Conservation (phyloP, 2,329 filamentous ascomycete species). For the Aspergillus felis region DNA sequence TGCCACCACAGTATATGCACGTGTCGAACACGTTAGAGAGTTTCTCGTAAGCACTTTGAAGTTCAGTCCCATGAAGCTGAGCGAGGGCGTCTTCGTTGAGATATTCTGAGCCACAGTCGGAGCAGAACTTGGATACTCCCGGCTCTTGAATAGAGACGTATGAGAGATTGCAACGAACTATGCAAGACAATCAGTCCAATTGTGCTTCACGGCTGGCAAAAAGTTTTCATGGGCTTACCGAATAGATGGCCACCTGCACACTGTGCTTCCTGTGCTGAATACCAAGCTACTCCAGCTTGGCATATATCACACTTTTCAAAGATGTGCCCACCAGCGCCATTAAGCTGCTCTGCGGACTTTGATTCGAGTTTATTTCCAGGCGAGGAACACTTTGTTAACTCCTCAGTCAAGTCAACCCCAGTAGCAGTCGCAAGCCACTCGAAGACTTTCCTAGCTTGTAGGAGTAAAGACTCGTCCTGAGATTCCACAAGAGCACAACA, state of each 20-base stretch:
- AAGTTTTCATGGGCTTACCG: constrained; percentile 27
- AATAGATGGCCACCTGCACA: constrained; percentile 53
- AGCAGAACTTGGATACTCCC: constrained; percentile 51
- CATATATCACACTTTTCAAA: constrained; percentile 54
- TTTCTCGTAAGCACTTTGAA: constrained; percentile 18
- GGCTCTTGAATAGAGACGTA: constrained; percentile 54
- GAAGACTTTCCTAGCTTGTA: constrained; percentile 22
- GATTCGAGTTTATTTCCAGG: constrained; percentile 15
- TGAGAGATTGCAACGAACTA: constrained; percentile 53
- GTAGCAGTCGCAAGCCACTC: constrained; percentile 23
- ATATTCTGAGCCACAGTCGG: constrained; percentile 49
- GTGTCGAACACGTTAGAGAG: constrained; percentile 33
- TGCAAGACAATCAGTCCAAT: constrained; percentile 6
- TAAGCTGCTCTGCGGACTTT: constrained; percentile 21
- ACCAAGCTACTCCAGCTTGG: constrained; percentile 44
- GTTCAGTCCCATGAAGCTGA: constrained; percentile 8
- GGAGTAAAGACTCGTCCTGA: constrained; percentile 19
- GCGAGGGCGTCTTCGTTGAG: constrained; percentile 42
- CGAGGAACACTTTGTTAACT: constrained; percentile 25
- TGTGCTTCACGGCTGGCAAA: neutral
- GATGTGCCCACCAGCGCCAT: constrained; percentile 21
- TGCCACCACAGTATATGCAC: constrained; percentile 34
- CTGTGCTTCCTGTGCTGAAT: constrained; percentile 43
- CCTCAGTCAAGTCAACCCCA: constrained; percentile 29
- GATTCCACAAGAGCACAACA: constrained; percentile 33